Base-by-base conservation (phyloP, 2,329 filamentous ascomycete genomes). In the Didymella lethalis region DNA sequence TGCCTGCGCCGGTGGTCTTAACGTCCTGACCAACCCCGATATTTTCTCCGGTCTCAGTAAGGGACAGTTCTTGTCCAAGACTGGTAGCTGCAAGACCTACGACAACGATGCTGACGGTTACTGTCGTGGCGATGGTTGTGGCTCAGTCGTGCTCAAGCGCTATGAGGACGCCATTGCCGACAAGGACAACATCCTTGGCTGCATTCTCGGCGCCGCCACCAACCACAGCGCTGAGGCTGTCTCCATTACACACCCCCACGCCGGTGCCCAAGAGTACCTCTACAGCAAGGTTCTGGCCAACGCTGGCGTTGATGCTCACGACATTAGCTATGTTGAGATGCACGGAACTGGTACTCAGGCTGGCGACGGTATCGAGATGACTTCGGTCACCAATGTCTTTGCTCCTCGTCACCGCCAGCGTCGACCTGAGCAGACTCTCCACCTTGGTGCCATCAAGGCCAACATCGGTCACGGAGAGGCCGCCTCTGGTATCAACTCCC, bases 331-430 rank as follows among this genome's bases (percentile, higher is more conserved):
- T 70, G 88, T 96, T 8, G 92, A 96, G 77, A 92, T 95, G 88
- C 92, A 96, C 75, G 92, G 91, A 14, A 96, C 92, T 2, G 92
- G 92, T 31, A 96, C 91, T 0, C 91, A 95, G 75, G 91, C 90
- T 31, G 92, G 91, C 61, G 92, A 96, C 70, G 88, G 87, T 7
- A 90, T 87, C 4, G 93, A 97, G 75, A 93, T 94, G 89, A 82
- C 86, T 0, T 92, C 89, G 0, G 90, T 96, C 48, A 86, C 88
- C 23, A 82, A 85, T 48, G 81, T 85, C 20, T 90, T 89, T 65
- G 86, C 85, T 44, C 83, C 85, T 23, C 79, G 80, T 53, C 76
- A 82, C 64, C 78, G 80, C 41, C 80, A 82, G 68, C 81, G 82
- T 49, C 77, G 73, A 32, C 77, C 81, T 10, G 81, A 83, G 34